Evolutionary conservation across 768 basidiomycete species (phyloP), one percentile per base, ranked within the genome.

Genomic region (Mycena galericulata): DNA sequence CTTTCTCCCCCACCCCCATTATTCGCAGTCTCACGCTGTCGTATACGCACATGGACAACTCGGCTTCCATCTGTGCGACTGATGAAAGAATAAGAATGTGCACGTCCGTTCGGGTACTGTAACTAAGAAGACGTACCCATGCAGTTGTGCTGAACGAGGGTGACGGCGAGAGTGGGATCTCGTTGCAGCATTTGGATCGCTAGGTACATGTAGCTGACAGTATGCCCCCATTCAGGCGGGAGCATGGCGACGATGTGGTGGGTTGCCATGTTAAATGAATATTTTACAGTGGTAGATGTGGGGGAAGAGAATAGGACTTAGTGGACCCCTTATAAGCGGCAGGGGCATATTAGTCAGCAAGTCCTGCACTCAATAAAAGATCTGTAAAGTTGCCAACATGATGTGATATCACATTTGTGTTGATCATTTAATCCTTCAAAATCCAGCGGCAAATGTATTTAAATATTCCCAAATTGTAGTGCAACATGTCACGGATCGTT

Each of bases 211-310:
- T 67, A 66, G 65, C 57, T 41, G 50, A 53, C 24, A 38, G 49
- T 60, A 41, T 66, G 57, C 10, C 65, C 65, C 65, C 65, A 66
- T 8, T 38, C 36, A 2, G 65, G 65, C 14, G 34, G 17, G n/a
- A 66, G 47, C 36, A 60, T 6, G 15, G 57, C 40, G 26, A 40
- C 57, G 56, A 59, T 60, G 57, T 66, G 65, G 56, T 60, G 65
- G 11, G 51, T 32, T 15, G 62, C 40, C 50, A 51, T 51, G 45
- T 24, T 46, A 36, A 36, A 14, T 6, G 34, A 36, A n/a, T n/a
- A n/a, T n/a, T n/a, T n/a, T n/a, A n/a, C n/a, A n/a, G n/a, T n/a
- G n/a, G n/a, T n/a, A n/a, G n/a, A n/a, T n/a, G n/a, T n/a, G n/a
- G n/a, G n/a, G n/a, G n/a, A n/a, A n/a, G n/a, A n/a, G n/a, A n/a